Conservation (phyloP, 192 early-diverging fungal genomes). For the Linnemannia zychae region DNA sequence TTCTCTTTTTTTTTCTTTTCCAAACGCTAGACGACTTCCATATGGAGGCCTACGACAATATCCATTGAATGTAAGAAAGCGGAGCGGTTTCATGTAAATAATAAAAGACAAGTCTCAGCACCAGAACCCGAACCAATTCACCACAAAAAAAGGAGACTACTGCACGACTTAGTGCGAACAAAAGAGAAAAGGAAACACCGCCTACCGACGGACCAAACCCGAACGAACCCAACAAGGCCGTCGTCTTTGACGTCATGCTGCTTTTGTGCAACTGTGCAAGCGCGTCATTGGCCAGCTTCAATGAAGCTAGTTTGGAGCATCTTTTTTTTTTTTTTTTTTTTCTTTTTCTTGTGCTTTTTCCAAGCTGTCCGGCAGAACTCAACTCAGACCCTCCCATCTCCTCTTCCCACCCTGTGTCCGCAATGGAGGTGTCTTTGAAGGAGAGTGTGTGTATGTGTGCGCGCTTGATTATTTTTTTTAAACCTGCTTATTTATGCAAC, state of each 20-base stretch:
- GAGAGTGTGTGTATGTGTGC: not conserved
- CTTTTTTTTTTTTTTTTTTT: not conserved
- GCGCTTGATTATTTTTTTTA: too few species aligned
- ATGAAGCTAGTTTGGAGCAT: not conserved
- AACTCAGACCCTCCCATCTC: not conserved
- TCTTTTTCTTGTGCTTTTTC: not conserved
- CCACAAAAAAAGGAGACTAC: not conserved
- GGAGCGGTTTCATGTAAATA: not conserved
- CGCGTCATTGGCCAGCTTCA: not conserved
- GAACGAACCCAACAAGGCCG: not conserved
- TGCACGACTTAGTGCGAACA: too few species aligned
- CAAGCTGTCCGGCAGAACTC: not conserved
- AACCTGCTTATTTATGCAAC: too few species aligned
- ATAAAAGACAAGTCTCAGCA: not conserved
- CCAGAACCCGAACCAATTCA: too few species aligned
- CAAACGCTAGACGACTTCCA: slow-evolving; percentile 14
- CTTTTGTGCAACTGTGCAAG: not conserved
- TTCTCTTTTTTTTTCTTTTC: slow-evolving; percentile 10
- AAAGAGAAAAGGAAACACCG: not conserved
- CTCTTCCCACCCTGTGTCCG: not conserved
- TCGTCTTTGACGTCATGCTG: not conserved
- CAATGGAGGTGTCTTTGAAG: not conserved
- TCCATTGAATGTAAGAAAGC: slow-evolving; percentile 5
- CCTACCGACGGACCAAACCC: not conserved
- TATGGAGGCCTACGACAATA: slow-evolving; percentile 35